phyloP scores from a whole-genome alignment of 306 rosid genomes.

The Heteromeles arbutifolia region DNA sequence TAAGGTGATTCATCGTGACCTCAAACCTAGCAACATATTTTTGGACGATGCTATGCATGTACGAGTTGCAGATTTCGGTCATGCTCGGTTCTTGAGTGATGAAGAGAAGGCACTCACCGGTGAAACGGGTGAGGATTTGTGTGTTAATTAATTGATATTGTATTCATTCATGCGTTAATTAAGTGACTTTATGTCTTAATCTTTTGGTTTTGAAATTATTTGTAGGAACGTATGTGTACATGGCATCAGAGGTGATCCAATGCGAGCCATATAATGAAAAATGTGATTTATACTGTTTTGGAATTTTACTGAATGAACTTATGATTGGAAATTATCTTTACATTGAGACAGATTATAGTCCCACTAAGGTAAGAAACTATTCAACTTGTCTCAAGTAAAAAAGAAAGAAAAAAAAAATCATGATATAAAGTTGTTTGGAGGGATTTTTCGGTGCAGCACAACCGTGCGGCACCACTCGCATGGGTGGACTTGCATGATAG shows the following conservation, averaged over 20 bases:
- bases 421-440: neutral
- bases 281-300: conserved; percentile 67
- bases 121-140: conserved; percentile 33
- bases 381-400: neutral
- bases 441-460: too few species aligned
- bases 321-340: conserved; percentile 53
- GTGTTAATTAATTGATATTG: neutral
- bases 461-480: too few species aligned
- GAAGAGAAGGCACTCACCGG: conserved; percentile 53
- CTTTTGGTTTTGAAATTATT: neutral
- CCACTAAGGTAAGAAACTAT: conserved; percentile 50
- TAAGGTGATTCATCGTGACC: conserved; percentile 56
- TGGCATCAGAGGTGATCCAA: conserved; percentile 65
- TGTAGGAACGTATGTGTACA: conserved; percentile 65
- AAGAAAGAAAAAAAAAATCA: too few species aligned
- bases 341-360: conserved; percentile 51
- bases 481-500: too few species aligned
- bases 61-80: conserved; percentile 71
- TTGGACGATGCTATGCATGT: conserved; percentile 54
- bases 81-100: conserved; percentile 64
- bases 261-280: conserved; percentile 78
- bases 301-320: conserved; percentile 60
- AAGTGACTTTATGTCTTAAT: neutral
- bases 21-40: conserved; percentile 68
- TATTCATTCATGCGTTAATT: neutral